Evolutionary conservation across 2,329 filamentous ascomycete species (phyloP), one percentile per base, ranked within the genome.

Genomic region (Cercospora sojina): DNA sequence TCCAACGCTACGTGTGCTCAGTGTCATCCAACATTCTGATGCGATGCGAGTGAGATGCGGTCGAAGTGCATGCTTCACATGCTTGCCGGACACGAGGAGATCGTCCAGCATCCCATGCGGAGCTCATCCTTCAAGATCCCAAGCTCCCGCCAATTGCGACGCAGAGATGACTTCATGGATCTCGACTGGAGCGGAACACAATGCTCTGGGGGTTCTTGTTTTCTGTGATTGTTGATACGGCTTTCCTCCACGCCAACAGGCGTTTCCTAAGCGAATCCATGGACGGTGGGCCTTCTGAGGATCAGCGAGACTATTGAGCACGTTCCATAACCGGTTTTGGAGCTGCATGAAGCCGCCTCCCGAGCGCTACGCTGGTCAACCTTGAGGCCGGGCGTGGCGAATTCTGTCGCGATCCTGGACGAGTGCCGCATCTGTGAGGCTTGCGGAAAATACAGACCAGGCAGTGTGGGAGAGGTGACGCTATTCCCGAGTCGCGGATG

Each of bases 71-170:
- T 47, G 18, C 35, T 59, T 59, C 57, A 59, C 41, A 66, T 66
- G 66, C 64, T 47, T 61, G 66, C 57, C 47, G 66, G 56, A 57
- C 66, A 64, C 56, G 63, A 56, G 64, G 59, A 27, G 18, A 51
- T 35, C 12, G 10, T 10, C 38, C 32, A 56, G 64, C 64, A 63
- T 67, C 59, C 60, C 64, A 63, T 66, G 59, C 18, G 18, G 41
- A 35, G 18, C 38, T n/a, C 43, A 43, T 63, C 64, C 38, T 41
- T 43, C 38, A 47, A 55, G 31, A 60, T 57, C 64, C 43, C 59
- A 60, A 59, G 65, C 60, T 60, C 29, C 41, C 29, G 60, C 49
- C 64, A 65, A 65, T 61, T 51, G 35, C 59, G 43, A 38, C 23
- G 35, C 29, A 55, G 18, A 23, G 43, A 58, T 65, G 64, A 65